These are phyloP conservation scores for Coccomyxa sp. DNA, from an alignment of 139 green algal species.

Conservation along the genomic window DNA sequence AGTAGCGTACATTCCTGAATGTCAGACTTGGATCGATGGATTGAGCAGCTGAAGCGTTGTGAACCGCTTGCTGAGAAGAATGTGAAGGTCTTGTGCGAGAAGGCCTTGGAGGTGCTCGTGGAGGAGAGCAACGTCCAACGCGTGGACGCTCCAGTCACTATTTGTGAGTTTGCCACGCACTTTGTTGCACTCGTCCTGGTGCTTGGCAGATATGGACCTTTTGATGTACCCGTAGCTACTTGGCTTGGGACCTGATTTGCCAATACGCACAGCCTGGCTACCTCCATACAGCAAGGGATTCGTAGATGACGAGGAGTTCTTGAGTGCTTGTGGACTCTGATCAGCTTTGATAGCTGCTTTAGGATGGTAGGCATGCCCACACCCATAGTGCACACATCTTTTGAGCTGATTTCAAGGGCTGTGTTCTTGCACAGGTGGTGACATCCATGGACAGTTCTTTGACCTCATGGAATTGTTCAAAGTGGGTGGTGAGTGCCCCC, in stretches of 20 bases:
- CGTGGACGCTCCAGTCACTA: conserved; percentile 93
- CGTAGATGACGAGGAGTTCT: too few species aligned
- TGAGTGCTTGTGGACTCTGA: too few species aligned
- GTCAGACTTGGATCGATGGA: conserved; percentile 64
- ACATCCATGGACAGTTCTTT: conserved; percentile 97
- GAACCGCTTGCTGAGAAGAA: conserved; percentile 90
- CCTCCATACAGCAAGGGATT: too few species aligned
- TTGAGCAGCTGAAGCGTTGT: conserved; percentile 91
- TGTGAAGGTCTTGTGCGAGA: conserved; percentile 90
- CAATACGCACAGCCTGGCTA: too few species aligned
- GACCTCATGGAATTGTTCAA: conserved; percentile 98
- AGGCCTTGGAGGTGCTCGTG: conserved; percentile 48
- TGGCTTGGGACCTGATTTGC: too few species aligned
- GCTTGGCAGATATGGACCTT: neutral
- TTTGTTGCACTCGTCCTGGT: neutral
- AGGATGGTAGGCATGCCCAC: too few species aligned
- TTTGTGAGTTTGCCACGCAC: conserved; percentile 53
- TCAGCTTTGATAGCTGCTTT: too few species aligned
- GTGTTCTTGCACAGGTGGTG: conserved; percentile 52
- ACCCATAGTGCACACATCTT: neutral
- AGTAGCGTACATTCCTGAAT: too few species aligned
- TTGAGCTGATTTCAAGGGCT: neutral
- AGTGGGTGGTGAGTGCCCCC: conserved; percentile 93
- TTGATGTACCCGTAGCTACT: too few species aligned
- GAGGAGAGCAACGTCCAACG: conserved; percentile 98